Base-by-base conservation (phyloP, 495 filamentous ascomycete genomes). In the Melanomma pulvis-pyrius region DNA sequence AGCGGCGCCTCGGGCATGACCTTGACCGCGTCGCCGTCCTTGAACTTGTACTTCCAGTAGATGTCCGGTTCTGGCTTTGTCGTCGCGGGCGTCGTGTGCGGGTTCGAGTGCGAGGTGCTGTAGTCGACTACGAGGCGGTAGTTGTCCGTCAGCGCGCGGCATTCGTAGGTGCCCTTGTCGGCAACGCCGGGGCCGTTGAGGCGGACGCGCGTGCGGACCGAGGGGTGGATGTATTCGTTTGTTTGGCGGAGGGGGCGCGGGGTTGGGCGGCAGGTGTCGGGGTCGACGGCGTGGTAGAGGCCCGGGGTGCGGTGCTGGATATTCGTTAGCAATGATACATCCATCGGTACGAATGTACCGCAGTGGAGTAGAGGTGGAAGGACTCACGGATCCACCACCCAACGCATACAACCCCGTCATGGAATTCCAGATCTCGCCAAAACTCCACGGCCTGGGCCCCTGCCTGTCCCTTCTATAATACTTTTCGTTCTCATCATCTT, bases 141-240 rank as follows among this genome's bases (percentile, higher is more conserved):
- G 71, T 71, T 77, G 54, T 65, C 70, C 2, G 56, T 58, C 7
- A 90, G 75, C 0, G 85, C 81, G 5, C 78, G 75, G 56, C 80
- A 83, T 51, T 81, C 78, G 75, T 87, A 90, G 32, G 75, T 26
- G 9, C 76, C 79, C 26, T 73, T 70, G 72, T 89, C 86, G 63
- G 87, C 80, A 59, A 82, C 76, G 2, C 84, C 85, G 21, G 87
- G 79, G 0, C 87, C 87, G 48, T 77, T 71, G 67, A 84, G 68
- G 66, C 81, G 60, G 74, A 84, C 72, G 21, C 87, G 79, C 6
- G 86, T 77, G 13, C 87, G 81, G 6, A 86, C 87, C 46, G 79
- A 83, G 39, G 84, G 81, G 66, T 90, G 87, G 55, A 89, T 81
- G 58, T 85, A 82, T 78, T 90, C 87, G 70, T 86, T 82, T 15